Conservation (phyloP, 768 basidiomycete species). For the Rhodocollybia butyracea region DNA sequence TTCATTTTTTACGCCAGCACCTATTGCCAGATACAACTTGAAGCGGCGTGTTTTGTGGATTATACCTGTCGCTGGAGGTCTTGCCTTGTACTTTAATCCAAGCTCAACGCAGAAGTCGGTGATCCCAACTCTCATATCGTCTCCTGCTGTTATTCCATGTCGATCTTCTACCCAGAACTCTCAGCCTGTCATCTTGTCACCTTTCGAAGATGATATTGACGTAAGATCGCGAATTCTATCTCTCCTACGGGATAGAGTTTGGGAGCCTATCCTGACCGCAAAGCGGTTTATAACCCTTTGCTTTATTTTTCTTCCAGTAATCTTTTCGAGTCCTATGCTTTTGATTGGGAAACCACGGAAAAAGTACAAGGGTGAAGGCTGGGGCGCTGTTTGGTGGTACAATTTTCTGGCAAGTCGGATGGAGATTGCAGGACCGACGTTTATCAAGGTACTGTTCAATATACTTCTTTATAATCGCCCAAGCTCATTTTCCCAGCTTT, state of each 20-base stretch:
- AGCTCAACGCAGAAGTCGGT: slow-evolving; percentile 35
- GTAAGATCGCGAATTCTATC: slow-evolving; percentile 39
- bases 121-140: slow-evolving; percentile 47
- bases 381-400: slow-evolving; percentile 97
- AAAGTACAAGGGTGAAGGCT: slow-evolving; percentile 67
- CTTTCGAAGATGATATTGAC: slow-evolving; percentile 56
- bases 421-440: slow-evolving; percentile 94
- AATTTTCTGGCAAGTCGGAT: slow-evolving; percentile 80
- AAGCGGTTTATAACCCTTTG: slow-evolving; percentile 82
- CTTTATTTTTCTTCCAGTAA: slow-evolving; percentile 82
- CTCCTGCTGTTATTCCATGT: slow-evolving; percentile 42
- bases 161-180: slow-evolving; percentile 18
- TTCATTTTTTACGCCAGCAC: slow-evolving; percentile 32
- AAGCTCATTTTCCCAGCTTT: slow-evolving; percentile 52
- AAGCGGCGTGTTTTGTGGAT: slow-evolving; percentile 44
- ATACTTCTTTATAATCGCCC: slow-evolving; percentile 7
- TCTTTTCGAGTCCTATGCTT: slow-evolving; percentile 81
- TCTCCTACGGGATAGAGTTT: slow-evolving; percentile 56
- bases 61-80: slow-evolving; percentile 53
- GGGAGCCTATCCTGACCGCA: slow-evolving; percentile 85
- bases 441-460: slow-evolving; percentile 76
- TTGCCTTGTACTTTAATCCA: slow-evolving; percentile 49
- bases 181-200: slow-evolving; percentile 54
- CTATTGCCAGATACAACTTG: slow-evolving; percentile 23
- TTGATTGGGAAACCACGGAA: slow-evolving; percentile 58